Evolutionary conservation across 345 rosid species (phyloP).

Genomic region (Aegle marmelos): DNA sequence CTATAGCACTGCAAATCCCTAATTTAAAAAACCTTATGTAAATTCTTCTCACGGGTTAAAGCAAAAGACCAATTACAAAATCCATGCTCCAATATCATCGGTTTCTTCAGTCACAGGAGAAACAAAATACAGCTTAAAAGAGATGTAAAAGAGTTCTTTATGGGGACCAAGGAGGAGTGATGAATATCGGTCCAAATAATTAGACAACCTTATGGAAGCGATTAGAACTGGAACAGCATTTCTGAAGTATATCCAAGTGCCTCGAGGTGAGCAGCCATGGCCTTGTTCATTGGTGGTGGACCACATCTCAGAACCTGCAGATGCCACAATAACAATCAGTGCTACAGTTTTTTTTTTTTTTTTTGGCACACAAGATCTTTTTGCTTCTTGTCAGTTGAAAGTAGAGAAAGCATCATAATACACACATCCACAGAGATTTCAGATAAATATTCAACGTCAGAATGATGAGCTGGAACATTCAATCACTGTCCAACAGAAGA

Average conservation of each 20-base stretch:
- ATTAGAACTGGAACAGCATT: slow-evolving; percentile 96
- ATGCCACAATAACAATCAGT: slow-evolving; percentile 7
- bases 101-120: not conserved
- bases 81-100: not conserved
- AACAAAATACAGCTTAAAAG: not conserved
- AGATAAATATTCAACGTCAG: not conserved
- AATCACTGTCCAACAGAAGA: not conserved
- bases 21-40: not conserved
- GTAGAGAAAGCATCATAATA: not conserved
- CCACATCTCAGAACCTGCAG: slow-evolving; percentile 88
- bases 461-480: not conserved
- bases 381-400: not conserved
- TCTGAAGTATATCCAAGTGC: slow-evolving; percentile 73
- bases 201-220: not conserved
- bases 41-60: not conserved
- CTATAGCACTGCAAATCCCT: not conserved
- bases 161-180: slow-evolving; percentile 4
- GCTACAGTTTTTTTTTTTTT: too few species aligned
- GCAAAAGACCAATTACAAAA: not conserved
- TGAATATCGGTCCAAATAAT: slow-evolving; percentile 14
- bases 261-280: slow-evolving; percentile 88
- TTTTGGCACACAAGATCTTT: not conserved
- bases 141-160: not conserved
- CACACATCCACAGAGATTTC: not conserved
- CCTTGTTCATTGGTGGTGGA: slow-evolving; percentile 98